Evolutionary conservation across 1,139 yeast genomes (phyloP), one percentile per base, ranked within the genome.

Genomic region (Pichia sp.): DNA sequence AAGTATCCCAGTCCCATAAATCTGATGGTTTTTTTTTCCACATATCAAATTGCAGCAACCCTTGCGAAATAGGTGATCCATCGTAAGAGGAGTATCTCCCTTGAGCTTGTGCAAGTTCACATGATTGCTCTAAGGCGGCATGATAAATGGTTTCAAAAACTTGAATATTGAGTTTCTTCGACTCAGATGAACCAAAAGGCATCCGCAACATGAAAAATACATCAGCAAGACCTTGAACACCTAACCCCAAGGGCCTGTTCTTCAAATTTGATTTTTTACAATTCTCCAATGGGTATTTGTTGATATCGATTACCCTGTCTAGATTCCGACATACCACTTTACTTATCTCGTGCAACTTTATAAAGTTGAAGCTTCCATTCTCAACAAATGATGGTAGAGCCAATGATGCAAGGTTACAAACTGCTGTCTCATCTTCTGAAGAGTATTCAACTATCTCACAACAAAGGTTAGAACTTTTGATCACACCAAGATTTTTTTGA

Each of bases 161-260:
- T 64, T 77, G 78, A 54, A 70, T 71, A 60, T 79, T 79, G 51
- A 79, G 70, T 56, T 70, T 69, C 57, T 74, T 70, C 10, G 83
- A 82, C 59, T 75, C 78, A 60, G 70, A 70, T 41, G 82, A 77
- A 55, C 79, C 83, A 64, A 79, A 79, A 36, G 83, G 78, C 52
- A 75, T 62, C 64, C 80, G 70, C 58, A 79, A 69, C 48, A 70
- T 71, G 74, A 79, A 76, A 61, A 79, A 79, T 0, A 76, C 69
- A 65, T 79, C 83, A 37, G 83, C 82, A 52, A 79, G 70, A 54
- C 84, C 84, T 67, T 79, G 83, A 39, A 79, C 83, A 60, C 84
- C 84, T 50, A 79, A 67, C 22, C 83, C 84, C 62, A 79, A 73
- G 25, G 84, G 84, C 62, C 84, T 72, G 59, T 79, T 75, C 63